Percentiles rank a stretch among this genome's conserved stretches.
phyloP scores from a whole-genome alignment of 371 early-diverging fungal genomes.

The Mucor irregularis region DNA sequence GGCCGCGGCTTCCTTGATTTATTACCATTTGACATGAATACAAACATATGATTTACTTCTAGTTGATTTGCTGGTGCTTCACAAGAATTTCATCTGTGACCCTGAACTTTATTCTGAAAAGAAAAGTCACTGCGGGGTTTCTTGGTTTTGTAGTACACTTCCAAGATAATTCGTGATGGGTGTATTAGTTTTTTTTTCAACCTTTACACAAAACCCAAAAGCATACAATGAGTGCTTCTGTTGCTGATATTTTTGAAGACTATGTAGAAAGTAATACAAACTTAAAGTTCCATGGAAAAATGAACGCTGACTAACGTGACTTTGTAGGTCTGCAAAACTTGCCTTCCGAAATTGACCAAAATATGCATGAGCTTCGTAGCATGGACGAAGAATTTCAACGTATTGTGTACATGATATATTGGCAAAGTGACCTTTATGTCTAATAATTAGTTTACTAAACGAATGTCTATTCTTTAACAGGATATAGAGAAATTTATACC shows the following conservation, averaged over 20 bases:
- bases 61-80: too few species aligned
- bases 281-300: neutral
- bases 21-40: too few species aligned
- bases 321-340: conserved; percentile 44
- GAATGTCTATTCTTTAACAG: neutral
- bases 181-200: too few species aligned
- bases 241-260: conserved; percentile 54
- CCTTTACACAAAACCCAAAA: too few species aligned
- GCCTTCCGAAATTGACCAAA: conserved; percentile 55
- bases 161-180: too few species aligned
- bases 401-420: conserved; percentile 5
- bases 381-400: conserved; percentile 58
- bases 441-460: neutral
- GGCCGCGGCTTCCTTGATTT: too few species aligned
- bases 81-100: too few species aligned
- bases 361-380: conserved; percentile 53
- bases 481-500: conserved; percentile 23
- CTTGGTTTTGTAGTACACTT: too few species aligned
- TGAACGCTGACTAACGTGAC: neutral
- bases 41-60: too few species aligned
- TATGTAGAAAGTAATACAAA: conserved; percentile 48
- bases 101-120: too few species aligned
- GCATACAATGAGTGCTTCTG: conserved; percentile 45
- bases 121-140: too few species aligned
- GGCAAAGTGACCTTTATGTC: neutral